A percentile compares a stretch with the other conserved stretches of the same genome.
Evolutionary conservation across 2,329 filamentous ascomycete genomes (phyloP).

Genomic region (Exophiala alcalophila): DNA sequence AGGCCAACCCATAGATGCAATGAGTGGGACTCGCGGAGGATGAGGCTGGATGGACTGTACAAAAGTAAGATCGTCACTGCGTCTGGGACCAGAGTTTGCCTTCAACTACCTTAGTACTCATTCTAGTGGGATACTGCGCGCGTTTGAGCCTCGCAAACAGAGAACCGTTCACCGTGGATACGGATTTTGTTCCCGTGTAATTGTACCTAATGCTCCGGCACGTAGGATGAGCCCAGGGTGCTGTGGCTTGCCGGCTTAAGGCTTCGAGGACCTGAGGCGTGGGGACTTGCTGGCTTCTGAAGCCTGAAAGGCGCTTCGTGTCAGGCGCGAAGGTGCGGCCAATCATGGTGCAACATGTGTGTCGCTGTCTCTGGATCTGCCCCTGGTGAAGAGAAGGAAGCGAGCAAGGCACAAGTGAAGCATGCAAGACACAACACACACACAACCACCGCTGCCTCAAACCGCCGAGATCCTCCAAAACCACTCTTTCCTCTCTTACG

Average conservation of each 20-base stretch:
- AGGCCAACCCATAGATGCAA: conserved; percentile 53
- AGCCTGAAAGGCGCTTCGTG: too few relatives aligned
- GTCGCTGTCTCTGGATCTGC: background rate
- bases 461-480: too few relatives aligned
- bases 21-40: background rate
- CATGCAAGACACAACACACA: too few relatives aligned
- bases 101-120: conserved; percentile 2
- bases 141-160: conserved; percentile 7
- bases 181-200: background rate
- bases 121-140: conserved; percentile 9
- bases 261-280: too few relatives aligned
- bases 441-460: too few relatives aligned
- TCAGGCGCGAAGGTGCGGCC: background rate
- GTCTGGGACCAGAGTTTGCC: conserved; percentile 1
- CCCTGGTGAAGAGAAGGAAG: background rate
- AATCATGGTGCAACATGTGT: conserved; percentile 2
- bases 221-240: too few relatives aligned
- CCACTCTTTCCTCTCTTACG: too few relatives aligned
- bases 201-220: too few relatives aligned
- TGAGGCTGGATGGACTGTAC: conserved; percentile 15
- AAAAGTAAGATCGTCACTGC: conserved; percentile 14
- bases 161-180: background rate
- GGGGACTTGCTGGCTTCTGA: too few relatives aligned
- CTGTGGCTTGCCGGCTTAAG: too few relatives aligned
- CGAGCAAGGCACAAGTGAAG: too few relatives aligned